Base-by-base conservation (phyloP, 2,329 filamentous ascomycete species). In the Aschersonia sp. region DNA sequence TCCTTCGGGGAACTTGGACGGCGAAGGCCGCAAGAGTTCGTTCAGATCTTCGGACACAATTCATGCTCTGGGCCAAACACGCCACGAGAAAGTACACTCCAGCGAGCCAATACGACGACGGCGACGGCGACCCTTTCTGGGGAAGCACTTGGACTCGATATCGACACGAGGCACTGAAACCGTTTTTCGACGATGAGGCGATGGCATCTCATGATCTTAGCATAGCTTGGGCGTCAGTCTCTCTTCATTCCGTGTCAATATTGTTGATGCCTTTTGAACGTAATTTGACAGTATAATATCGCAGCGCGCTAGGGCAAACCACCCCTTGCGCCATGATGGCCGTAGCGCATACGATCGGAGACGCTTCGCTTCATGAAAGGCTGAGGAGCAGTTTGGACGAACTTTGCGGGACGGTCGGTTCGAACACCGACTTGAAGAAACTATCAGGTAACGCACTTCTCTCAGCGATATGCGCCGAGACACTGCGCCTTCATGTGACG, bases 201-300 rank as follows among this genome's bases (percentile, higher is more conserved):
- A n/a, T 48, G 5, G 46, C 42, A 28, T 44, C 41, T 7, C 12
- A 44, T 12, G 41, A 48, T 31, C 9, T 48, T 30, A 41, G 30
- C 12, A 30, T 48, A 5, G n/a, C 46, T 9, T 48, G 46, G 46
- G 46, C 40, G 46, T 48, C 30, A 38, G 46, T 47, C 6, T n/a
- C 10, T 5, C 28, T n/a, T n/a, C n/a, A 20, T 20, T 20, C 5
- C 6, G 40, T 43, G 6, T 43, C 28, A 43, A 43, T n/a, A n/a
- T n/a, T n/a, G n/a, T n/a, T n/a, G n/a, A n/a, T n/a, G n/a, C n/a
- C n/a, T n/a, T n/a, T n/a, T n/a, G n/a, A n/a, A n/a, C 10, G 20
- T 5, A 29, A 43, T 43, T 29, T n/a, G 40, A n/a, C 20, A 6
- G 40, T 5, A 7, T n/a, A 43, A 43, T 5, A 20, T 7, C 10